Conservation (phyloP, 2,329 filamentous ascomycete species). For the Hypomyces perniciosus region DNA sequence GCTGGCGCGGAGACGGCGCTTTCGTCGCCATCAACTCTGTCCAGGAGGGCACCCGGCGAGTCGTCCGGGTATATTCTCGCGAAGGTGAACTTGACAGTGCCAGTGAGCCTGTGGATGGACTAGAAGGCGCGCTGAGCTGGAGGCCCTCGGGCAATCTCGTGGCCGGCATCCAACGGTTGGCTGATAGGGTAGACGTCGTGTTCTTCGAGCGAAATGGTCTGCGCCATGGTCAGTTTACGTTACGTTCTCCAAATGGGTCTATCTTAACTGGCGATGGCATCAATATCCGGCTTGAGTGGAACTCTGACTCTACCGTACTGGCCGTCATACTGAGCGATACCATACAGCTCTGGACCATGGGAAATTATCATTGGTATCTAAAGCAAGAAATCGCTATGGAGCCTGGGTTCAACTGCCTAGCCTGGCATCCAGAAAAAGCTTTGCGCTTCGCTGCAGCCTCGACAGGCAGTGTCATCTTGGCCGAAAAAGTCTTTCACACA, state of each 20-base stretch:
- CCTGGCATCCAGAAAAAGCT: constrained; percentile 84
- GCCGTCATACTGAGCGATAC: constrained; percentile 69
- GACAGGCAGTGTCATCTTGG: constrained; percentile 45
- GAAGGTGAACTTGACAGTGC: constrained; percentile 89
- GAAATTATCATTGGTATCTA: constrained; percentile 97
- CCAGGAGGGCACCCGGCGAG: constrained; percentile 62
- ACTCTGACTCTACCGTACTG: constrained; percentile 83
- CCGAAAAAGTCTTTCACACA: constrained; percentile 64
- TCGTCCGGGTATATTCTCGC: constrained; percentile 84
- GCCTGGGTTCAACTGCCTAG: constrained; percentile 30
- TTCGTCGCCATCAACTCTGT: constrained; percentile 82
- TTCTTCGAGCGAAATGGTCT: constrained; percentile 98
- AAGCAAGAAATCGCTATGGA: constrained; percentile 71
- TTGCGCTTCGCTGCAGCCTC: constrained; percentile 58
- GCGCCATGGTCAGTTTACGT: constrained; percentile 87
- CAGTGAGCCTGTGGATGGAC: constrained; percentile 86
- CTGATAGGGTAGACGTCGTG: constrained; percentile 68
- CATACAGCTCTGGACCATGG: constrained; percentile 93
- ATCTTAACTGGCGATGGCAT: constrained; percentile 40
- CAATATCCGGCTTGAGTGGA: constrained; percentile 72
- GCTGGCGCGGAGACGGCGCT: constrained; percentile 90
- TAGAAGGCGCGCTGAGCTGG: constrained; percentile 89
- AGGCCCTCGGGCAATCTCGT: constrained; percentile 85
- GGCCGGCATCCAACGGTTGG: constrained; percentile 71
- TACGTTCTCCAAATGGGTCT: constrained; percentile 59